A percentile compares a stretch with the other conserved stretches of the same genome.
phyloP scores from a whole-genome alignment of 2,329 filamentous ascomycete species.

The Ploettnerulaceae sp. region DNA sequence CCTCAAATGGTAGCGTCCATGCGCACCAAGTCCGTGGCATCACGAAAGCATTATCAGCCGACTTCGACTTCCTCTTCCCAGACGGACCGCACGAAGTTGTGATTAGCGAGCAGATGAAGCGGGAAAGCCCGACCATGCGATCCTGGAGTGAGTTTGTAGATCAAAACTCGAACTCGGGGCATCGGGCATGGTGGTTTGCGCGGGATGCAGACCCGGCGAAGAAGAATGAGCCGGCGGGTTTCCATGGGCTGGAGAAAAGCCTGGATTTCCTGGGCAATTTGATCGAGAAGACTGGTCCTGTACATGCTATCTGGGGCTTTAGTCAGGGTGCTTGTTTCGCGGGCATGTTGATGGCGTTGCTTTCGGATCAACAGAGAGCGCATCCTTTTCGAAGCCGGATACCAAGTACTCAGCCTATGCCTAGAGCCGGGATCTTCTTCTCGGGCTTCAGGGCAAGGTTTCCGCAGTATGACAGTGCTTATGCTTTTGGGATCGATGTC shows the following conservation, averaged over 20 bases:
- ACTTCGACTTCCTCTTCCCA: constrained; percentile 20
- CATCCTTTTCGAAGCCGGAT: constrained; percentile 11
- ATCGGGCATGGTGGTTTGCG: constrained; percentile 22
- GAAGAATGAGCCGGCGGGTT: constrained; percentile 5
- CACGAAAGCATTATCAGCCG: constrained; percentile 10
- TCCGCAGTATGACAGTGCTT: constrained; percentile 15
- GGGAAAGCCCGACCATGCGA: constrained; percentile 2
- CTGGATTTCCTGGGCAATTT: constrained; percentile 14
- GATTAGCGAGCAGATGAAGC: constrained; percentile 1
- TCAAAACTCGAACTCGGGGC: constrained; percentile 14
- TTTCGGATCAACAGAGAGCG: constrained; percentile 9
- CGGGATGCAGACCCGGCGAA: constrained; percentile 10
- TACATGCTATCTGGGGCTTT: constrained; percentile 20
- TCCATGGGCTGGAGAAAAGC: constrained; percentile 16
- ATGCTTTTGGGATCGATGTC: constrained; percentile 13
- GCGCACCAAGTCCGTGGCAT: constrained; percentile 12
- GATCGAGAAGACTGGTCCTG: constrained; percentile 8
- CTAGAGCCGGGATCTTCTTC: constrained; percentile 14
- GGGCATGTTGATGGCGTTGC: constrained; percentile 16
- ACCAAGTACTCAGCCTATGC: constrained; percentile 4
- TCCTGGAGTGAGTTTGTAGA: constrained; percentile 14
- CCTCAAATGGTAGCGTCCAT: constrained; percentile 18
- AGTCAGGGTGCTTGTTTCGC: constrained; percentile 18
- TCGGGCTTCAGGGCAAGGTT: constrained; percentile 18
- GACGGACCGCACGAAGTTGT: constrained; percentile 15